Evolutionary conservation across 305 asterid species (phyloP), one percentile per base, ranked within the genome.

Genomic region (Euphrasia arctica): DNA sequence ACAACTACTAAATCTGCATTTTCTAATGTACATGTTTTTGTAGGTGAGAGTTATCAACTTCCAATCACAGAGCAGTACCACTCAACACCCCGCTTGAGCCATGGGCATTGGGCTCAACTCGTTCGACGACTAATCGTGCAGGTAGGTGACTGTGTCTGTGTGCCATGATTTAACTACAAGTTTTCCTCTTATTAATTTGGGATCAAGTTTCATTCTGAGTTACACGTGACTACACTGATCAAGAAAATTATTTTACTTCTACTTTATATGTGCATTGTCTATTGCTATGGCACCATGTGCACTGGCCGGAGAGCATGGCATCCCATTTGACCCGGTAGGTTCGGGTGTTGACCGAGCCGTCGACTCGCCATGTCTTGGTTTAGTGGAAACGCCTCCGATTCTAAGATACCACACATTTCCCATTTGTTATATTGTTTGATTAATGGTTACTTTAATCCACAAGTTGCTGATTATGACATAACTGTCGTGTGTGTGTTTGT

Each of bases 1-100:
- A 62, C 83, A 85, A 77, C 84, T 56, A 82, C 85, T 80, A 59
- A 70, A 79, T 80, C 83, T 56, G 63, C 70, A 58, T 13, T 18
- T 50, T 42, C 66, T 49, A 54, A 32, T 58, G 49, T 64, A 63
- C 41, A 18, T 54, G 28, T 31, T n/a, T 0, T 27, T 62, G 66
- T 28, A 45, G 66, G 66, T 47, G 49, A 62, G 55, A 2, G 8
- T 47, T 39, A 32, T 54, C 42, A 31, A 48, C n/a, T 41, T 68
- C 69, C 75, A 74, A 73, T 68, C 70, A 58, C 84, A 60, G 85
- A 84, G 81, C 84, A 77, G 22, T 18, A 18, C 79, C 77, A 57
- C 79, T 82, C 82, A 11, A 5, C 47, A 25, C 14, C 65, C 60
- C 72, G 76, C 67, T 81, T 72, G 83, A 73, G 82, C 77, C 83